Conservation (phyloP, 164 flowering plant species). For the Vitis labrusca region DNA sequence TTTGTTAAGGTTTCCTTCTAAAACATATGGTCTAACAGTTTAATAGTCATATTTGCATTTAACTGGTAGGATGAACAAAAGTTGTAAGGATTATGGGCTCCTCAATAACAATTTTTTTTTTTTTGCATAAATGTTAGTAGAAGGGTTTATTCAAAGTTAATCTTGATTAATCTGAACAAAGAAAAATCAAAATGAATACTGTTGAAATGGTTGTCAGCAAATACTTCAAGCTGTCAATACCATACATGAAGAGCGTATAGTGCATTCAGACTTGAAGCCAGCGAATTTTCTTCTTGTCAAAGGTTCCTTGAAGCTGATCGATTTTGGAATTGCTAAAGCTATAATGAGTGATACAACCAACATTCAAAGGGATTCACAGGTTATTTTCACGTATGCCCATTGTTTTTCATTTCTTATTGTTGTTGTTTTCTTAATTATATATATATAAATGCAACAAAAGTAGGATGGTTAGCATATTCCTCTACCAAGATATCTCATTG, state of each 20-base stretch:
- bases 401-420: too few species aligned
- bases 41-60: not conserved
- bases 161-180: not conserved
- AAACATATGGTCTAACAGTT: not conserved
- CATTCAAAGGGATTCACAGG: constrained; percentile 98
- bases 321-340: constrained; percentile 98
- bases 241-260: constrained; percentile 96
- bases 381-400: constrained; percentile 15
- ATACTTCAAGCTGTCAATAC: constrained; percentile 94
- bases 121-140: too few species aligned
- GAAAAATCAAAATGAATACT: constrained; percentile 7
- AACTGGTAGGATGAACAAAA: not conserved
- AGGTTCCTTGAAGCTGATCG: constrained; percentile 93
- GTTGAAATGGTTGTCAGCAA: constrained; percentile 56
- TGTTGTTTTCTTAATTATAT: too few species aligned
- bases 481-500: too few species aligned
- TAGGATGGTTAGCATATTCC: too few species aligned
- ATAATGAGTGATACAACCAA: constrained; percentile 96
- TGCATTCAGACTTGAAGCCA: constrained; percentile 98
- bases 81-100: not conserved
- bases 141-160: not conserved
- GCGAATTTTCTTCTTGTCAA: constrained; percentile 97
- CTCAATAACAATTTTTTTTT: not conserved
- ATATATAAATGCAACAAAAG: too few species aligned
- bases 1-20: too few species aligned